Base-by-base conservation (phyloP, 768 basidiomycete genomes). In the Atractiella rhizophila region DNA sequence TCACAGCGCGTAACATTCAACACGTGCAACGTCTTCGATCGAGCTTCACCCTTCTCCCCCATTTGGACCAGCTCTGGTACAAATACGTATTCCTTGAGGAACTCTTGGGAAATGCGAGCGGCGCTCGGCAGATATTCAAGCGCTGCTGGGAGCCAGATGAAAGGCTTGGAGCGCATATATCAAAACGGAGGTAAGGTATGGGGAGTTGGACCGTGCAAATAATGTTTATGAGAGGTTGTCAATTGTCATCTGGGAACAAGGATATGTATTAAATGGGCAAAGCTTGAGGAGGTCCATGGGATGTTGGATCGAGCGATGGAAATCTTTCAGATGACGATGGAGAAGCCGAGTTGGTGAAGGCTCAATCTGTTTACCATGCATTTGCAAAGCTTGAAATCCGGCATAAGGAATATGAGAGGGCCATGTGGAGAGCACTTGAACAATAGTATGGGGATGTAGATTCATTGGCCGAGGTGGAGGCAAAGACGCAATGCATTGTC, bases 101-200 rank as follows among this genome's bases (percentile, higher is more conserved):
- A 57, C 69, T 98, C 3, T 68, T 98, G 11, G 77, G 86, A 53
- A 96, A 98, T 54, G 75, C 96, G 25, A 72, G 86, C 1, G 91
- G 91, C 28, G 85, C 86, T 2, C 73, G 91, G 8, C 88, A 96
- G 56, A 82, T 96, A 40, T 98, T 96, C 47, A 91, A 98, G 59
- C 70, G 91, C 34, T 71, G 80, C 49, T 96, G 91, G 91, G 91
- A 96, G 57, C 91, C 91, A 1, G 86, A 96, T 53, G 91, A 96
- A 94, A 94, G 64, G 85, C 88, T 3, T 98, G 88, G 88, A 80
- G 85, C 56, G 82, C 83, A n/a, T 96, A 88, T 60, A 80, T 96
- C 67, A 96, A 98, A 63, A n/a, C 96, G 57, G 91, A 98, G 63
- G 73, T 76, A 55, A 69, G 91, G 38, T 98, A 96, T 57, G 65